Evolutionary conservation across 768 basidiomycete genomes (phyloP).

Genomic region (Podaxis sp.): DNA sequence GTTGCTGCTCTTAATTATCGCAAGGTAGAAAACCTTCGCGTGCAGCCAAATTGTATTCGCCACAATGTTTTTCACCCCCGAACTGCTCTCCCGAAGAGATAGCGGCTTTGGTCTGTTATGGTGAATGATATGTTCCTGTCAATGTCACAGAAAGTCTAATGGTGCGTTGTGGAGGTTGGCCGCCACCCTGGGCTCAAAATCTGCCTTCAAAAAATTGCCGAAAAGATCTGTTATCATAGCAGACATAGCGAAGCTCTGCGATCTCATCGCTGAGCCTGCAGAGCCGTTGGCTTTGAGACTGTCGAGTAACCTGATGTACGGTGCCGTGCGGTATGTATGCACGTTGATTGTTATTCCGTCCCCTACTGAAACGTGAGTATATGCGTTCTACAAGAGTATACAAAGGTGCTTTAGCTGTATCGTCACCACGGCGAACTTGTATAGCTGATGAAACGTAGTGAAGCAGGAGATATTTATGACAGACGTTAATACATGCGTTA

Average conservation of each 20-base stretch:
- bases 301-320: slow-evolving; percentile 88
- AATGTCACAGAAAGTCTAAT: not conserved
- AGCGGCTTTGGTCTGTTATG: slow-evolving; percentile 90
- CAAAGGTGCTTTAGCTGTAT: slow-evolving; percentile 34
- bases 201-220: slow-evolving; percentile 82
- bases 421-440: not conserved
- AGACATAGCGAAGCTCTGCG: slow-evolving; percentile 80
- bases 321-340: slow-evolving; percentile 70
- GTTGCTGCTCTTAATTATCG: not conserved
- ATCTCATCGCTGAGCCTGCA: slow-evolving; percentile 74
- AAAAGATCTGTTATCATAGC: slow-evolving; percentile 82
- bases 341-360: not conserved
- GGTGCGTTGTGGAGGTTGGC: slow-evolving; percentile 63
- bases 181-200: slow-evolving; percentile 85
- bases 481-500: slow-evolving; percentile 78
- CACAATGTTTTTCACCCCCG: slow-evolving; percentile 86
- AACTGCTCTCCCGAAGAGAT: slow-evolving; percentile 77
- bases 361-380: not conserved
- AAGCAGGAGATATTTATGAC: slow-evolving; percentile 82
- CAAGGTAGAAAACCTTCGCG: not conserved
- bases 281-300: slow-evolving; percentile 86
- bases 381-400: slow-evolving; percentile 32
- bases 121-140: slow-evolving; percentile 31
- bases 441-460: slow-evolving; percentile 39
- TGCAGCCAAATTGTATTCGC: slow-evolving; percentile 7